phyloP scores from a whole-genome alignment of 768 basidiomycete species.

The Lactarius sp. region DNA sequence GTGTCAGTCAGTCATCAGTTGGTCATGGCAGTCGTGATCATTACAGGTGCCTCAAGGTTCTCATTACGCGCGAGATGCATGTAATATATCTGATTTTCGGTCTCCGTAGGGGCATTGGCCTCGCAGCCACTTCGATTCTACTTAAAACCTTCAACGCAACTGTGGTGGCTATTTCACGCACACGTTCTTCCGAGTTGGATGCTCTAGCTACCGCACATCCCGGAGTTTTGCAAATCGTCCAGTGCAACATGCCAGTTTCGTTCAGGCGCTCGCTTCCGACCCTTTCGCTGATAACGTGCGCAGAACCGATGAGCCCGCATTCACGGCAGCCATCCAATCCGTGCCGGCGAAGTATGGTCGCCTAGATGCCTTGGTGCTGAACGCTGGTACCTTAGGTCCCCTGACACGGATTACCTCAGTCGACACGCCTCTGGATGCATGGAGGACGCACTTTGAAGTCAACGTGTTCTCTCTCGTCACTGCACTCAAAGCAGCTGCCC shows the following conservation, averaged over 20 bases:
- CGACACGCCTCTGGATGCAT: conserved; percentile 47
- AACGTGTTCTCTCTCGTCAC: conserved; percentile 85
- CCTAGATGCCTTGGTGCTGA: conserved; percentile 77
- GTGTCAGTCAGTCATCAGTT: conserved; percentile 14
- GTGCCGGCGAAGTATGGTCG: conserved; percentile 52
- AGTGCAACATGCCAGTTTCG: conserved; percentile 74
- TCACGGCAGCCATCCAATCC: conserved; percentile 50
- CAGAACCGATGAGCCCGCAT: conserved; percentile 56
- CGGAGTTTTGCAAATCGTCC: conserved; percentile 44
- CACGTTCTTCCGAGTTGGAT: conserved; percentile 58
- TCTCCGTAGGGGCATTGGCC: conserved; percentile 58
- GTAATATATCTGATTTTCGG: conserved; percentile 21
- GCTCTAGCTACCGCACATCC: conserved; percentile 41
- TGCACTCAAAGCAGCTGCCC: conserved; percentile 61
- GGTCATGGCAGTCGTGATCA: conserved; percentile 48
- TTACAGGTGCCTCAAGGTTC: conserved; percentile 85
- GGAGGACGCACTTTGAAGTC: conserved; percentile 74
- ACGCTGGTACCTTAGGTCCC: conserved; percentile 77
- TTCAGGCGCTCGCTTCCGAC: neutral
- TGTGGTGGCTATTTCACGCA: conserved; percentile 75
- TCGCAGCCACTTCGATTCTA: conserved; percentile 67
- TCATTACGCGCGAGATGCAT: conserved; percentile 5
- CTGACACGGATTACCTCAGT: conserved; percentile 53
- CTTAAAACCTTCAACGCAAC: conserved; percentile 56
- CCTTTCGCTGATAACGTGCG: conserved; percentile 6